Evolutionary conservation across 495 filamentous ascomycete species (phyloP), one percentile per base, ranked within the genome.

Genomic region (Parmelia sp.): DNA sequence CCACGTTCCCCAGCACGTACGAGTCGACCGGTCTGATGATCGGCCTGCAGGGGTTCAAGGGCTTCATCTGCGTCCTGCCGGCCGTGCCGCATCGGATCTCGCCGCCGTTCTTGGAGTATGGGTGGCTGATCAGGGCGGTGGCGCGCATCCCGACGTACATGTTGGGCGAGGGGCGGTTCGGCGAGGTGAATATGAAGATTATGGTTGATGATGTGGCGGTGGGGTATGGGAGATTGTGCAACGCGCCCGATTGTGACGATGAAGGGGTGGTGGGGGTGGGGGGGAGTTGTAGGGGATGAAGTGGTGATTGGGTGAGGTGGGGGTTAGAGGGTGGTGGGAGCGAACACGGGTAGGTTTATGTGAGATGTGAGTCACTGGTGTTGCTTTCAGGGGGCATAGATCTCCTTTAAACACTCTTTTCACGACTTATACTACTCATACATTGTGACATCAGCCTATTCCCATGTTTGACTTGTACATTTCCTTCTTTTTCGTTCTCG

Each of bases 121-220:
- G n/a, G 6, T 59, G 57, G 57, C 21, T 59, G n/a, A 40, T 59
- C 10, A 40, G 57, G 8, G 8, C 33, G 9, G 9, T 59, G 6
- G 9, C 33, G 1, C 57, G 57, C n/a, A 40, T 59, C 8, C 57
- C 57, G 7, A 40, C 27, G 11, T 42, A 59, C 57, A 59, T 59
- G 57, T 14, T 59, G 35, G 57, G 40, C 9, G 12, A 29, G 8
- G 4, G 39, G 21, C 57, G 57, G 7, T 59, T 59, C 6, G 35
- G 57, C 35, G 35, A 59, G 35, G 12, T 39, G 5, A 33, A 27
- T 5, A 39, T 59, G 1, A 4, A 2, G 0, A 59, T 59, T 8
- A 15, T 4, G n/a, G 57, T 59, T 11, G 57, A 59, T 59, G 33
- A 19, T 1, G 17, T 31, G 7, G 4, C 0, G n/a, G 21, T 59